Base-by-base conservation (phyloP, 1,139 yeast species). In the Hansenula lynferdii region DNA sequence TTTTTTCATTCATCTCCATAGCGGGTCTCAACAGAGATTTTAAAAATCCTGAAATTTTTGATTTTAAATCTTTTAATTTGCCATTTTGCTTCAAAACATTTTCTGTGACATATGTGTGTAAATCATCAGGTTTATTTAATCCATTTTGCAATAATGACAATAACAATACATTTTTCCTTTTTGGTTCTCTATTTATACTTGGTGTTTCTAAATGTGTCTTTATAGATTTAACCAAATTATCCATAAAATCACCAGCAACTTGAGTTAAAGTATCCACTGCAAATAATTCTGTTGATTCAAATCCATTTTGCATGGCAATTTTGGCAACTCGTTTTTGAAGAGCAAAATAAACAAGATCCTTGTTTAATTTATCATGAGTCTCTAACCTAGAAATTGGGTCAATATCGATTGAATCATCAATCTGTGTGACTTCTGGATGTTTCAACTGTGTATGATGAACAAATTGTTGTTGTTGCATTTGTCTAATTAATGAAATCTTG, bases 271-370 rank as follows among this genome's bases (percentile, higher is more conserved):
- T 75, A 44, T 85, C 85, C 19, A 86, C 72, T 2, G 97, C 97
- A 43, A 72, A 67, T 11, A 84, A 77, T 48, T 86, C 87, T 0
- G 95, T 77, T 1, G 82, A 70, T 62, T 94, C 97, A 65, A 86
- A 94, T 0, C 99, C 99, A 26, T 85, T 82, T 40, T 87, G 85
- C 97, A 92, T 92, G 1, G 87, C 80, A 20, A 94, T 67, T 44
- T 89, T 87, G 14, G 90, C 77, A 1, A 86, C 75, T 34, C 81
- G 76, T 48, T 85, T 77, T 47, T 79, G 71, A 62, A 94, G 62
- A 0, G 85, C 80, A 2, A 79, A 69, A 52, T 72, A 76, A 21
- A 87, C 84, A 11, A 87, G 70, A 2, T 72, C 77, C 19, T 67
- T 70, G 40, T 73, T 71, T 55, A 70, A 66, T 10, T 68, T 62